phyloP scores from a whole-genome alignment of 306 rosid genomes.

The Vigna trinervia region DNA sequence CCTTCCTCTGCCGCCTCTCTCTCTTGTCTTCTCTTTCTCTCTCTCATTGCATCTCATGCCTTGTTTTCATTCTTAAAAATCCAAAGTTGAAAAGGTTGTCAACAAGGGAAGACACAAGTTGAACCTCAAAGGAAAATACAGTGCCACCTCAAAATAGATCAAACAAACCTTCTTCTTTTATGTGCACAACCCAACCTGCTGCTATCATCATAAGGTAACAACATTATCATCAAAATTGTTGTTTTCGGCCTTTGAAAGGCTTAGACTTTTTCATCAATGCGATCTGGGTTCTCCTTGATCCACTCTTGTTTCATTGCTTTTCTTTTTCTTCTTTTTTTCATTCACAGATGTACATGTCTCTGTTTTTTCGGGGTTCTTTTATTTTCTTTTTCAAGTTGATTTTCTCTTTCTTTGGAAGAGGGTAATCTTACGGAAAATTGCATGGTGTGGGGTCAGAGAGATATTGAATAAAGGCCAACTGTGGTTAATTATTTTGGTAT shows the following conservation, averaged over 20 bases:
- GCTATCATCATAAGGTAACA: slow-evolving; percentile 46
- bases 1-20: slow-evolving; percentile 49
- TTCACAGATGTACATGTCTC: neutral
- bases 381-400: neutral
- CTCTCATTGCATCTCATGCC: slow-evolving; percentile 40
- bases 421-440: neutral
- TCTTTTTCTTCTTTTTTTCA: too few relatives aligned
- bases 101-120: slow-evolving; percentile 25
- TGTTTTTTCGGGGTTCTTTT: neutral
- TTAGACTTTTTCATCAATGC: slow-evolving; percentile 25
- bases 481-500: slow-evolving; percentile 19
- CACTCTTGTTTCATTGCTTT: slow-evolving; percentile 22
- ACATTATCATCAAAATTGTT: slow-evolving; percentile 33
- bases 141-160: slow-evolving; percentile 30
- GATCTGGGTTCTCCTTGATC: slow-evolving; percentile 49
- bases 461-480: slow-evolving; percentile 24
- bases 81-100: slow-evolving; percentile 33
- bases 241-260: slow-evolving; percentile 27
- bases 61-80: neutral
- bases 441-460: slow-evolving; percentile 12
- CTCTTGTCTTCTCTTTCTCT: neutral
- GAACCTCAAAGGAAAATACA: slow-evolving; percentile 9
- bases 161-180: slow-evolving; percentile 37
- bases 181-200: slow-evolving; percentile 11
- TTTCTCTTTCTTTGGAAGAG: neutral